These are phyloP conservation scores for Arthroderma sp. DNA, from an alignment of 2,329 filamentous ascomycete genomes.

Conservation along the genomic window DNA sequence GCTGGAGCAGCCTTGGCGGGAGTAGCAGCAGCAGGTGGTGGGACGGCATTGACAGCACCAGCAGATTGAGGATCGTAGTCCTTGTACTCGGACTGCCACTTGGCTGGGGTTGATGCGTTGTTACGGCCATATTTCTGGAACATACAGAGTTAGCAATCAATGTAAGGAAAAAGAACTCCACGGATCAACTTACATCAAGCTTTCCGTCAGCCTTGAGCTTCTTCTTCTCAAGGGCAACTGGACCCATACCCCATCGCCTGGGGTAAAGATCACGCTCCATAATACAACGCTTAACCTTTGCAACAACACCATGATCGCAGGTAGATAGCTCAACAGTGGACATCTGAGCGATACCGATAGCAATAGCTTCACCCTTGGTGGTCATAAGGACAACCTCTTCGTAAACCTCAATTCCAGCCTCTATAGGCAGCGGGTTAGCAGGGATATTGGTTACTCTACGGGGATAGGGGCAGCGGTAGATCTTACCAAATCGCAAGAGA, in stretches of 20 bases:
- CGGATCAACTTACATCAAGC: constrained; percentile 53
- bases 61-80: constrained; percentile 54
- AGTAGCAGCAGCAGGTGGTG: constrained; percentile 28
- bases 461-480: constrained; percentile 12
- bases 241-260: constrained; percentile 88
- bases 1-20: constrained; percentile 34
- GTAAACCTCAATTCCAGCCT: constrained; percentile 80
- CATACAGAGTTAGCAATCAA: constrained; percentile 24
- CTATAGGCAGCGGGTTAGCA: constrained; percentile 34
- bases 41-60: constrained; percentile 10
- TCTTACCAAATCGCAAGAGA: constrained; percentile 73
- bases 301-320: constrained; percentile 94
- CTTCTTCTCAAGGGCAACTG: constrained; percentile 93
- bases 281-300: constrained; percentile 98
- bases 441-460: constrained; percentile 8
- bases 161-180: not conserved
- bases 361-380: constrained; percentile 97
- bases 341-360: constrained; percentile 93
- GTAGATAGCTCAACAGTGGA: constrained; percentile 93
- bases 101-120: constrained; percentile 85
- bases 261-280: constrained; percentile 99
- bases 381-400: constrained; percentile 98
- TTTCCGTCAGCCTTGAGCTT: constrained; percentile 98
- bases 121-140: constrained; percentile 71
- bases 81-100: constrained; percentile 88